phyloP scores from a whole-genome alignment of 2,329 filamentous ascomycete genomes.

The Fusarium ambrosium region DNA sequence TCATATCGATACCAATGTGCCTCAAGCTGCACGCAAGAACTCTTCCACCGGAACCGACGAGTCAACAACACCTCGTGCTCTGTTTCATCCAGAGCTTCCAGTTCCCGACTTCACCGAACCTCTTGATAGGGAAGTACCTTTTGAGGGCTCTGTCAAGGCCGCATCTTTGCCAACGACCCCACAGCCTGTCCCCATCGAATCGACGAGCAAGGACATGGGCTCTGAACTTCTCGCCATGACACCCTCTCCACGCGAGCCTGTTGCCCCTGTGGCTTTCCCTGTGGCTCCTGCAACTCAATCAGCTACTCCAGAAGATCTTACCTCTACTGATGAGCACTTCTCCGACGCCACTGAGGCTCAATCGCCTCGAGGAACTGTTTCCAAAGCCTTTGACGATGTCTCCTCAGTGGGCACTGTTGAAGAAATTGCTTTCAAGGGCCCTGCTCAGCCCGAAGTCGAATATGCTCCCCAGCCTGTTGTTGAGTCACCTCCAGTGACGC shows the following conservation, averaged over 20 bases:
- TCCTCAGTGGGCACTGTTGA: background rate
- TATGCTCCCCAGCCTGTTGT: background rate
- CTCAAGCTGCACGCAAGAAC: constrained; percentile 49
- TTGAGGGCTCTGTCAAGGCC: background rate
- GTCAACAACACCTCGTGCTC: constrained; percentile 78
- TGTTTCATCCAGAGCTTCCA: constrained; percentile 51
- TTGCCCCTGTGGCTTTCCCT: constrained; percentile 40
- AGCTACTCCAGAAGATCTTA: constrained; percentile 49
- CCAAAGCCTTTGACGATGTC: background rate
- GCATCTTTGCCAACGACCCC: constrained; percentile 41
- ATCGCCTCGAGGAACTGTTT: constrained; percentile 18
- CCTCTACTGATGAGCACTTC: constrained; percentile 54
- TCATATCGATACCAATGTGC: constrained; percentile 57
- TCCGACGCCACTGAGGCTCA: constrained; percentile 51
- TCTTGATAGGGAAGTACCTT: constrained; percentile 1
- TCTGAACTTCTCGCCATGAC: constrained; percentile 58
- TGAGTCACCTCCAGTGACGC: background rate
- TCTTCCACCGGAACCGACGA: constrained; percentile 74
- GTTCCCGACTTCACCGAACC: constrained; percentile 1
- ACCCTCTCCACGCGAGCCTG: constrained; percentile 51
- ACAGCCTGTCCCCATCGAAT: constrained; percentile 56
- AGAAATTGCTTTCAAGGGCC: constrained; percentile 11
- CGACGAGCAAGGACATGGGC: constrained; percentile 59
- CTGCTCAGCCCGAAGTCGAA: background rate
- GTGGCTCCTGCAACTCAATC: constrained; percentile 41